Evolutionary conservation across 768 basidiomycete species (phyloP).

Genomic region (Panus rudis): DNA sequence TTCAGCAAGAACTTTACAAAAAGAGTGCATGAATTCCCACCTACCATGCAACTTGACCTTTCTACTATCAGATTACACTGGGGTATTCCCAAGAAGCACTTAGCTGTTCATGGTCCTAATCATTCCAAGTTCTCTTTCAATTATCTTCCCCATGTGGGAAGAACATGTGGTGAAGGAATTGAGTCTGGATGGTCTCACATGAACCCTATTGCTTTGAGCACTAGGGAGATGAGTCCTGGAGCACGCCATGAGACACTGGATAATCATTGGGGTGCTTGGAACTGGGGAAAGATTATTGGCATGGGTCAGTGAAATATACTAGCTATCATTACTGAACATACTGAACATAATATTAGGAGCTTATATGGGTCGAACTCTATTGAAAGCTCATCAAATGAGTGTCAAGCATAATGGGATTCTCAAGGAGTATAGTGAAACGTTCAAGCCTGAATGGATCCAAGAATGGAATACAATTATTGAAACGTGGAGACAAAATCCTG

Average conservation of each 20-base stretch:
- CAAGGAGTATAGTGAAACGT: not conserved
- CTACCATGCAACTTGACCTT: not conserved
- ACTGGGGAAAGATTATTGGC: not conserved
- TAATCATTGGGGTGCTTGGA: not conserved
- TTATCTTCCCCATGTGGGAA: not conserved
- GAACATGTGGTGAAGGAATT: not conserved
- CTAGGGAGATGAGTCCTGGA: not conserved
- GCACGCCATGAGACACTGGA: not conserved
- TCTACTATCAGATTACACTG: slow-evolving; percentile 9
- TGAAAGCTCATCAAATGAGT: not conserved
- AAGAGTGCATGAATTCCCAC: slow-evolving; percentile 1
- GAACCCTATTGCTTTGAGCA: not conserved
- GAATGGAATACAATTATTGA: not conserved
- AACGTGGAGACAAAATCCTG: not conserved
- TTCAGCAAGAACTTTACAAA: slow-evolving; percentile 9
- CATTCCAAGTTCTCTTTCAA: not conserved
- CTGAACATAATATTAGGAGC: slow-evolving; percentile 7
- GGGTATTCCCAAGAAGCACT: not conserved
- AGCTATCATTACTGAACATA: not conserved
- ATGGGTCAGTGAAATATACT: slow-evolving; percentile 8
- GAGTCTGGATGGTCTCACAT: not conserved
- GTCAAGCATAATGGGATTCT: not conserved
- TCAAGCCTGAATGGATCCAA: not conserved
- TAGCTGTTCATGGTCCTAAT: not conserved
- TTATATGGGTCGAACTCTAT: not conserved